Evolutionary conservation across 257 asterid genomes (phyloP).

Genomic region (Scutellaria barbata): DNA sequence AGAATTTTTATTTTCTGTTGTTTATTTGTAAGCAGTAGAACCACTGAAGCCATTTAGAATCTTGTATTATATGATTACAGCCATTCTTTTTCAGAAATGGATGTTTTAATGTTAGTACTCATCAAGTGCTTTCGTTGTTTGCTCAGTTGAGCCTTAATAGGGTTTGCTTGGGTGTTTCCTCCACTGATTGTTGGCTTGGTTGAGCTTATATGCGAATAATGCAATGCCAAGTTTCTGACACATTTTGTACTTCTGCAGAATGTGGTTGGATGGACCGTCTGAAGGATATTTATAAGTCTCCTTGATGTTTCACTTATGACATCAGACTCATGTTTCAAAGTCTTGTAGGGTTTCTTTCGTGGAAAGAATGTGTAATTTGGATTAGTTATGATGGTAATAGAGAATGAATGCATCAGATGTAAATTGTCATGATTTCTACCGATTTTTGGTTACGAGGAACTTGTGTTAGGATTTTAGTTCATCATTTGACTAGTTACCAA

Average conservation of each 20-base stretch:
- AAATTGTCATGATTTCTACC: conserved; percentile 34
- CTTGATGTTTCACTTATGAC: conserved; percentile 1
- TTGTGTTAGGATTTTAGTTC: conserved; percentile 38
- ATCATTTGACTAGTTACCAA: conserved; percentile 24
- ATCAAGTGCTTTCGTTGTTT: not conserved
- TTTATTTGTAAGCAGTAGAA: not conserved
- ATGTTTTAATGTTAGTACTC: not conserved
- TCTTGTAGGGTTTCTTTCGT: conserved; percentile 32
- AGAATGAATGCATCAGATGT: conserved; percentile 47
- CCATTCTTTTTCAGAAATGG: not conserved
- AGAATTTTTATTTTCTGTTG: not conserved
- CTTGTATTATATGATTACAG: not conserved
- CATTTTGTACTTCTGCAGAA: conserved; percentile 21
- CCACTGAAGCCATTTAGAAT: not conserved
- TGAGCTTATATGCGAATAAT: not conserved
- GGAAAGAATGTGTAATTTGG: conserved; percentile 25
- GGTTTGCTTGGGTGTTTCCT: not conserved
- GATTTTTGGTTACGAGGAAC: conserved; percentile 28
- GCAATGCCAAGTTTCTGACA: conserved; percentile 11
- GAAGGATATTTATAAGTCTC: not conserved
- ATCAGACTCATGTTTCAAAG: conserved; percentile 8
- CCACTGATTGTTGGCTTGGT: not conserved
- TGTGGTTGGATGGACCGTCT: not conserved
- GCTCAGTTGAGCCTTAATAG: not conserved
- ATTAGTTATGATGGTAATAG: conserved; percentile 42